phyloP scores from a whole-genome alignment of 179 eudicot species.

The Spergularia azorica region DNA sequence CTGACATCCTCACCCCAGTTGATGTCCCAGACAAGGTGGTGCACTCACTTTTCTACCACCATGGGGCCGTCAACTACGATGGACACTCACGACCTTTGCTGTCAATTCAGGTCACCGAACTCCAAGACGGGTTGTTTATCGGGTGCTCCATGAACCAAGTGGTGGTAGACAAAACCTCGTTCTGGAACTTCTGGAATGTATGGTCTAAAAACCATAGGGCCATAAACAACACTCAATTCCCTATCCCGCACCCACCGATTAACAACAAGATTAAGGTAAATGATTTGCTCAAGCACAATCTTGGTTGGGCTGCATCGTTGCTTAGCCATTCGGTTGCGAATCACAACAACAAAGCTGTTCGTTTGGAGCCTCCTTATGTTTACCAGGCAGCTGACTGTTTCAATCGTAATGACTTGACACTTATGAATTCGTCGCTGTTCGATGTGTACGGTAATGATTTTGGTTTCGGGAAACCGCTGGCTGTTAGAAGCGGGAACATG shows the following conservation, averaged over 20 bases:
- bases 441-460: constrained; percentile 24
- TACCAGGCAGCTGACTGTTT: neutral
- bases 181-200: constrained; percentile 39
- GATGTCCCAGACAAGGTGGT: constrained; percentile 19
- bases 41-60: constrained; percentile 39
- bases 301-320: constrained; percentile 17
- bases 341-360: neutral
- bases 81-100: constrained; percentile 40
- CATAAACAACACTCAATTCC: neutral
- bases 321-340: neutral
- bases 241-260: constrained; percentile 28
- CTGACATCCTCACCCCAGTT: constrained; percentile 30
- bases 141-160: constrained; percentile 32
- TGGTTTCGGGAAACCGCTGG: constrained; percentile 22
- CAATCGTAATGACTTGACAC: neutral
- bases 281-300: constrained; percentile 3
- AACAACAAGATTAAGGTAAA: neutral
- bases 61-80: constrained; percentile 37
- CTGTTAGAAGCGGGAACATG: constrained; percentile 2
- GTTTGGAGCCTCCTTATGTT: neutral
- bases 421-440: constrained; percentile 9
- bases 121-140: constrained; percentile 19
- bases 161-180: constrained; percentile 41
- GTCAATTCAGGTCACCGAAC: constrained; percentile 27
- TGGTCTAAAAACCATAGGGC: constrained; percentile 32